These are phyloP conservation scores for Tetrahymena elliotti DNA, from an alignment of 73 alveolate species.

Conservation along the genomic window DNA sequence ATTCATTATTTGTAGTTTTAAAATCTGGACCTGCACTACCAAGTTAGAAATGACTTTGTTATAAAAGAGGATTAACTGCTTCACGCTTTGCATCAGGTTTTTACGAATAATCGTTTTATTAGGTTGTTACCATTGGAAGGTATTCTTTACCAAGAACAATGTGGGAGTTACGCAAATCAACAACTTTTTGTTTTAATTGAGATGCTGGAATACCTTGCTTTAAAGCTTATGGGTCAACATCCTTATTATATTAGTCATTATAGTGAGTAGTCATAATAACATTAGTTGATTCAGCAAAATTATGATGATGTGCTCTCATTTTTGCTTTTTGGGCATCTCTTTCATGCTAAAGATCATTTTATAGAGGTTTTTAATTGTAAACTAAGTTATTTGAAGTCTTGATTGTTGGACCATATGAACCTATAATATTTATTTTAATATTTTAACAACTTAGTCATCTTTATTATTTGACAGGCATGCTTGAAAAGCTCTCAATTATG, in stretches of 20 bases:
- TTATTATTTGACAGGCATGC: too few relatives aligned
- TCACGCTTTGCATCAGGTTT: background rate
- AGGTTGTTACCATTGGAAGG: background rate
- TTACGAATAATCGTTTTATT: background rate
- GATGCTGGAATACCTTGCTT: background rate
- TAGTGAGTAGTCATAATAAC: constrained; percentile 32
- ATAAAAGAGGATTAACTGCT: background rate
- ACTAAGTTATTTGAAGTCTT: constrained; percentile 15
- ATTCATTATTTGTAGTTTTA: background rate
- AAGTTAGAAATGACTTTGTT: background rate
- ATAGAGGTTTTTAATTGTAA: constrained; percentile 21
- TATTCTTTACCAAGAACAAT: background rate
- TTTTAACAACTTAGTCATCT: background rate
- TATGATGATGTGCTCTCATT: constrained; percentile 47
- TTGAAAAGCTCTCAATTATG: too few relatives aligned
- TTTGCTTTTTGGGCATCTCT: constrained; percentile 27
- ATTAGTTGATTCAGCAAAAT: constrained; percentile 25
- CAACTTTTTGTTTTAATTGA: background rate
- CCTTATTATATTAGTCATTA: constrained; percentile 14
- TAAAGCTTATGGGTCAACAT: background rate
- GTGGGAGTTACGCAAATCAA: constrained; percentile 3
- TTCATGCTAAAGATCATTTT: constrained; percentile 25
- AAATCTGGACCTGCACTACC: background rate
- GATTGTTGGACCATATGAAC: constrained; percentile 1
- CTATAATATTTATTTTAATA: background rate